Evolutionary conservation across 345 rosid species (phyloP), one percentile per base, ranked within the genome.

Genomic region (Rhizophora mangle): DNA sequence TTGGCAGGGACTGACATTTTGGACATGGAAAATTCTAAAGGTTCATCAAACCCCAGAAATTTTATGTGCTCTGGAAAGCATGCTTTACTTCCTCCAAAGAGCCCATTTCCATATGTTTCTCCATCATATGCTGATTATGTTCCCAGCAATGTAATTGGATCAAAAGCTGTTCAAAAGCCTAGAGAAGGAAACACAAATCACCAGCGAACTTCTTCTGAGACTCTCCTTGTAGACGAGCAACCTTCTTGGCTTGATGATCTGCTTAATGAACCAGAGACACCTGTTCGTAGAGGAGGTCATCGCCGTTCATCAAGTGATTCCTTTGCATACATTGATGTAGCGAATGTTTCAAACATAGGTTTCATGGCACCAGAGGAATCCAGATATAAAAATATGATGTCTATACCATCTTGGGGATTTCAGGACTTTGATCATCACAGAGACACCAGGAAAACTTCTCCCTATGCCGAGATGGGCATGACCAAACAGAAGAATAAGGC

Each of bases 201-300:
- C 78, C 98, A 87, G 46, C 84, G 99, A 31, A 96, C 98, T 76
- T 89, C 97, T 51, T 96, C 99, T 16, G 98, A 92, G 86, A 89
- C 92, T 63, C 64, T 86, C 65, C 71, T 90, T 62, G 67, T 86
- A 59, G 99, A 96, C 63, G 98, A 92, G 77, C 98, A 89, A 76
- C 99, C 99, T 68, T 96, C 91, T 68, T 96, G 99, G 99, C 94
- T 92, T 66, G 99, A 96, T 85, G 99, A 96, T 84, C 93, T 92
- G 64, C 97, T 96, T 68, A 88, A 92, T 32, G 99, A 96, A 78
- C 99, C 98, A 0, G 98, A 96, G 67, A 96, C 90, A 54, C 98
- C 98, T 62, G 96, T 85, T 22, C 87, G 87, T 22, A 85, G 74
- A 86, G 96, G 91, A 43, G 90, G 93, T 78, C 99, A 96, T 82